Base-by-base conservation (phyloP, 2,329 filamentous ascomycete genomes). In the Paraconiothyrium sp. region DNA sequence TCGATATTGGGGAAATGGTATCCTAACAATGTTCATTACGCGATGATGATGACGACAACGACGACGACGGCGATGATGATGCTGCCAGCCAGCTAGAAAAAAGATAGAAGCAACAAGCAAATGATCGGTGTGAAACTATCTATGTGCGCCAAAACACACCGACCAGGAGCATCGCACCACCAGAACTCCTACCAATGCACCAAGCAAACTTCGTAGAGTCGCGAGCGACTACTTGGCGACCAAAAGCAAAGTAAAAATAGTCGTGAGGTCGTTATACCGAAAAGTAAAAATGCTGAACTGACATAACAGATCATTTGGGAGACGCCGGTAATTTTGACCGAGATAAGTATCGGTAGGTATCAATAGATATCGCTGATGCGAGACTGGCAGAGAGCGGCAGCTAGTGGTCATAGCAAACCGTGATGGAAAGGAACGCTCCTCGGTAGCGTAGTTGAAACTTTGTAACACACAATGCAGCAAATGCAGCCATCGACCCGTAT, bases 221-320 rank as follows among this genome's bases (percentile, higher is more conserved):
- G 49, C 39, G 27, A 59, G 44, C 65, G 32, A 57, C 57, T 48
- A 32, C 51, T 24, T 59, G 32, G 64, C 50, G 62, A 54, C 57
- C 58, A 44, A 48, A 60, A 49, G 20, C 20, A 60, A 35, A 63
- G n/a, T 41, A 35, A 64, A 67, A 66, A 63, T 63, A 64, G 65
- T 72, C 67, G 60, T 72, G 60, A 72, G 34, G 56, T 70, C 69
- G 61, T 72, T 34, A 68, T 49, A 16, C 24, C 57, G 54, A 62
- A 64, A 67, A 59, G 55, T 57, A 67, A 66, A 44, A 58, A 54
- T 63, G 59, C 64, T 47, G 54, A 67, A 61, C 46, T 62, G 56
- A 58, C 22, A 59, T 59, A 63, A 63, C 39, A 62, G 22, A n/a
- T 44, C 34, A 57, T 48, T 16, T 46, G 50, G 52, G n/a, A 60